Base-by-base conservation (phyloP, 1,139 yeast genomes). In the Suzukiozyma palmioleophila region DNA sequence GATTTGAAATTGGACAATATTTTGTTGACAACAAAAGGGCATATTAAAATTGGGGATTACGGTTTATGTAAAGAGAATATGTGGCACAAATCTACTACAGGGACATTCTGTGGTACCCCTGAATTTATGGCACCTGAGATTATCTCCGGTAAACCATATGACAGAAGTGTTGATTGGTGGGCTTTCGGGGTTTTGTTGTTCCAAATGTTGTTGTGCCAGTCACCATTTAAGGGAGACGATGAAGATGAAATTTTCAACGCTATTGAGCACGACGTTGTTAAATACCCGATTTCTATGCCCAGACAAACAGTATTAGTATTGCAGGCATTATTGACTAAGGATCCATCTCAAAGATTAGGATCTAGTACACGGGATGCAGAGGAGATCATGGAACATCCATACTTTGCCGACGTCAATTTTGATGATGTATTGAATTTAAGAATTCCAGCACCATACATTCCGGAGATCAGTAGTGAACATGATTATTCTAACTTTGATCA, bases 61-160 rank as follows among this genome's bases (percentile, higher is more conserved):
- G 99, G 99, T 40, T 74, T 92, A 50, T 92, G 98, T 73, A 92
- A 92, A 61, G 97, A 89, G 54, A 84, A 85, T 41, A 92, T 92
- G 97, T 85, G 94, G 85, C 74, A 73, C 54, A 88, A 88, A n/a
- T 79, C 76, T 49, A 87, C 92, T 24, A 94, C 98, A 0, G 86
- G 92, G 9, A 92, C 99, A 0, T 92, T 92, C 66, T 94, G 98
- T 69, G 99, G 99, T 53, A 92, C 99, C 1, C 98, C 99, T 0
- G 98, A 92, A 60, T 88, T 92, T 53, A 92, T 92, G 96, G 99
- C 98, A 1, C 99, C 99, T 0, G 99, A 92, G 63, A 90, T 92
- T 51, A 74, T 94, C 54, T 81, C 87, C 42, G 97, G 94, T 41
- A 95, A 89, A 60, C 84, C 83, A 45, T 92, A 92, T 56, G 94